Evolutionary conservation across 495 filamentous ascomycete genomes (phyloP).

Genomic region (Daldinia concentrica): DNA sequence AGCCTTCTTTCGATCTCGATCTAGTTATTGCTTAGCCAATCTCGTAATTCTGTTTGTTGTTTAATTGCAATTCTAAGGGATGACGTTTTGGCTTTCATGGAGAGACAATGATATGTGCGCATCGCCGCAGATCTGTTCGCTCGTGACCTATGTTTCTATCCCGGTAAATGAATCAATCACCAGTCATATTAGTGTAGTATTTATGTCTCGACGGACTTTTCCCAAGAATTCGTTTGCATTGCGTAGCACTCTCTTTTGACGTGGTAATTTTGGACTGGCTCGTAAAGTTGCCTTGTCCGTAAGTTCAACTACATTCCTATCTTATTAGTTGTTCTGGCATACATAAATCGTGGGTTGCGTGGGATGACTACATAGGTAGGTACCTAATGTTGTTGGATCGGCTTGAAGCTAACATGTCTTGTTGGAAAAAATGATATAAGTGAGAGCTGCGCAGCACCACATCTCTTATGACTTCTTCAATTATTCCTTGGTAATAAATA

Average conservation of each 20-base stretch:
- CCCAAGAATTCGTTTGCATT: background rate
- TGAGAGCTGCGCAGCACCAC: background rate
- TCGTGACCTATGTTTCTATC: background rate
- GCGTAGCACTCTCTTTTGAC: background rate
- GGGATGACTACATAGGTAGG: background rate
- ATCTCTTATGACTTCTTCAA: background rate
- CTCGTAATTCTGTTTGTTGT: background rate
- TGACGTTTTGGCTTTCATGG: slow-evolving; percentile 18
- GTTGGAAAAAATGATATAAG: background rate
- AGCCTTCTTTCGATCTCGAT: background rate
- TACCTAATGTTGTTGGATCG: background rate
- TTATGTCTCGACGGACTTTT: background rate
- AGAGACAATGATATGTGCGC: slow-evolving; percentile 2
- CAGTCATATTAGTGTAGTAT: background rate
- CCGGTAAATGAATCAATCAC: background rate
- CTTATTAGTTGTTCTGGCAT: background rate
- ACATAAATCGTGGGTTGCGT: background rate
- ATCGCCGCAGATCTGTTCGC: slow-evolving; percentile 19
- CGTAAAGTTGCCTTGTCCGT: background rate
- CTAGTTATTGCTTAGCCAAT: background rate
- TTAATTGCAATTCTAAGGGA: background rate
- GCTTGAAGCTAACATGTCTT: background rate
- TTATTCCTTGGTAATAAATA: background rate
- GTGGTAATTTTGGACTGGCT: background rate
- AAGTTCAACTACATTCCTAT: background rate